Conservation (phyloP, 2,329 filamentous ascomycete genomes). For the Ceratocystis variospora region DNA sequence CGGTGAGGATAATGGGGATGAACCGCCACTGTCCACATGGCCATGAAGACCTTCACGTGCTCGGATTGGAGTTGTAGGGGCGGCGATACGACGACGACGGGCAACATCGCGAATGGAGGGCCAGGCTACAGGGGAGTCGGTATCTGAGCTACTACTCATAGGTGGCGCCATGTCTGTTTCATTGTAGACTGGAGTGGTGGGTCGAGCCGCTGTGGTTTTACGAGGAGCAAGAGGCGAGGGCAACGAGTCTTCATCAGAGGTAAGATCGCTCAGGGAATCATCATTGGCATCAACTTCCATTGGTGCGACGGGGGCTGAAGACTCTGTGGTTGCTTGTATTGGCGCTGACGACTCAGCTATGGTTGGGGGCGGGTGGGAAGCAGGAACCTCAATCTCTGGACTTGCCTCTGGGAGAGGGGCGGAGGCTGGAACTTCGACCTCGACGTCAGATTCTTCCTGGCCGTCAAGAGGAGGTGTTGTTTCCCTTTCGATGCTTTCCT, state of each 20-base stretch:
- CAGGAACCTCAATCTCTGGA: conserved; percentile 16
- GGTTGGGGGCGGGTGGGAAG: conserved; percentile 14
- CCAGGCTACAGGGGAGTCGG: conserved; percentile 34
- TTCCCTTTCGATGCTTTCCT: background rate
- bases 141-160: conserved; percentile 35
- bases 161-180: conserved; percentile 40
- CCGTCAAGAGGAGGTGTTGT: background rate
- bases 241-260: conserved; percentile 19
- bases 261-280: conserved; percentile 24
- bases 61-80: conserved; percentile 28
- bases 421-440: conserved; percentile 17
- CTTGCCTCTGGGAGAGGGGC: background rate
- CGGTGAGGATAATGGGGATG: conserved; percentile 48
- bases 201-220: conserved; percentile 23
- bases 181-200: conserved; percentile 32
- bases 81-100: conserved; percentile 32
- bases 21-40: conserved; percentile 24
- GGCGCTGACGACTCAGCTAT: background rate
- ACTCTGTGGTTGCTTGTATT: background rate
- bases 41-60: conserved; percentile 20
- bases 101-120: conserved; percentile 40
- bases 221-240: conserved; percentile 28
- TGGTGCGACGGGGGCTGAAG: conserved; percentile 1
- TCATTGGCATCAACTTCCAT: conserved; percentile 13
- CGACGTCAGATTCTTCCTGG: conserved; percentile 1